Conservation (phyloP, 2,329 filamentous ascomycete genomes). For the Sclerotinia spermophila region DNA sequence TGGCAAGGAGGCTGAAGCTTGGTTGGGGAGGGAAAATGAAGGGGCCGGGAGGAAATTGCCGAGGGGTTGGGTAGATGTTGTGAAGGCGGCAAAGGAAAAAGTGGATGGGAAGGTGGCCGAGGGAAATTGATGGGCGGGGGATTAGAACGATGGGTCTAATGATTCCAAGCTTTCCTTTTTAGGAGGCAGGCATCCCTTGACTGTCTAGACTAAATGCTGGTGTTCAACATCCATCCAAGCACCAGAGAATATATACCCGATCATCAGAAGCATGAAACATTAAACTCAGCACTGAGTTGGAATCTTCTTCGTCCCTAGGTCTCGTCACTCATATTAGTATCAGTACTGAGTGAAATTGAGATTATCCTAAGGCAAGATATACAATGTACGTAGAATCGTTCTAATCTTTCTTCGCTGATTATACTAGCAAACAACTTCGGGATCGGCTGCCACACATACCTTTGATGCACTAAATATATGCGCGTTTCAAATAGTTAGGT, state of each 20-base stretch:
- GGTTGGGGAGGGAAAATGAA: constrained; percentile 46
- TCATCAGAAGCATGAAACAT: not conserved
- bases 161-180: not conserved
- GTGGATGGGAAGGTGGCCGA: constrained; percentile 48
- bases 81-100: constrained; percentile 45
- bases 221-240: not conserved
- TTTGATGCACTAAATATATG: not conserved
- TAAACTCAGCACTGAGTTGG: not conserved
- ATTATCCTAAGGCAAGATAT: not conserved
- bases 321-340: not conserved
- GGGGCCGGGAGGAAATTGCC: constrained; percentile 50
- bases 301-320: not conserved
- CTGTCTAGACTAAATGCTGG: not conserved
- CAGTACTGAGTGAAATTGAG: not conserved
- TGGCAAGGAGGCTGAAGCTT: constrained; percentile 55
- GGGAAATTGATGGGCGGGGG: not conserved
- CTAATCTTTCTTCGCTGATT: not conserved
- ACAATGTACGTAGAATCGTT: not conserved
- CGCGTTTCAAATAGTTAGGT: not conserved
- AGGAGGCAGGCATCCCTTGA: not conserved
- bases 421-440: not conserved
- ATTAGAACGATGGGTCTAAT: not conserved
- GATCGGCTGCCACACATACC: not conserved
- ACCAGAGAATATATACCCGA: not conserved
- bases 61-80: constrained; percentile 56